Evolutionary conservation across 768 basidiomycete species (phyloP).

Genomic region (Lactarius quietus): DNA sequence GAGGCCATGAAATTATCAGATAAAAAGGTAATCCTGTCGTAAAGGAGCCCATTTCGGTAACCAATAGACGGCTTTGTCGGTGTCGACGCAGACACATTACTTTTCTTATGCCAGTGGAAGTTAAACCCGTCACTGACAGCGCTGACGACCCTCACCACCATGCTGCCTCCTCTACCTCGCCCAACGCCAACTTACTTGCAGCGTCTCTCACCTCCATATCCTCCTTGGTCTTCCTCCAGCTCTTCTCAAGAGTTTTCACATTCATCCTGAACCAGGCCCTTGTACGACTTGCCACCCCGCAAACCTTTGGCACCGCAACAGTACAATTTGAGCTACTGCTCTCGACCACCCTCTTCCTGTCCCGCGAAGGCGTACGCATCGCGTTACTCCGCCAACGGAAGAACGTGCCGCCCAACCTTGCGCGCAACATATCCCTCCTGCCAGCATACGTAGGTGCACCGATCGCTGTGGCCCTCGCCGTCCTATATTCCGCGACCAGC

Average conservation of each 20-base stretch:
- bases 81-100: background rate
- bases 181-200: conserved; percentile 26
- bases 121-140: background rate
- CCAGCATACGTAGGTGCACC: conserved; percentile 70
- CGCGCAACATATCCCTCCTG: conserved; percentile 54
- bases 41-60: too few species aligned
- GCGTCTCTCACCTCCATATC: conserved; percentile 47
- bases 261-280: conserved; percentile 88
- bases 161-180: background rate
- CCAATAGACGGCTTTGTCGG: background rate
- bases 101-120: background rate
- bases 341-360: conserved; percentile 87
- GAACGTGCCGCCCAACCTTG: conserved; percentile 14
- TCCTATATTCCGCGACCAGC: conserved; percentile 54
- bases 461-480: conserved; percentile 49
- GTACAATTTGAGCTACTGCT: conserved; percentile 93
- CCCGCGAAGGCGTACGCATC: conserved; percentile 89
- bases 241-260: conserved; percentile 79
- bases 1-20: conserved; percentile 20
- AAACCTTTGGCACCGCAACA: conserved; percentile 83
- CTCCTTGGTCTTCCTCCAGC: conserved; percentile 81
- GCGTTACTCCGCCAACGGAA: conserved; percentile 63
- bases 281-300: conserved; percentile 77
- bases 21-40: background rate
- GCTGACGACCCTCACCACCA: background rate